These are phyloP conservation scores for Litchi chinensis DNA, from an alignment of 345 rosid species.

Conservation along the genomic window DNA sequence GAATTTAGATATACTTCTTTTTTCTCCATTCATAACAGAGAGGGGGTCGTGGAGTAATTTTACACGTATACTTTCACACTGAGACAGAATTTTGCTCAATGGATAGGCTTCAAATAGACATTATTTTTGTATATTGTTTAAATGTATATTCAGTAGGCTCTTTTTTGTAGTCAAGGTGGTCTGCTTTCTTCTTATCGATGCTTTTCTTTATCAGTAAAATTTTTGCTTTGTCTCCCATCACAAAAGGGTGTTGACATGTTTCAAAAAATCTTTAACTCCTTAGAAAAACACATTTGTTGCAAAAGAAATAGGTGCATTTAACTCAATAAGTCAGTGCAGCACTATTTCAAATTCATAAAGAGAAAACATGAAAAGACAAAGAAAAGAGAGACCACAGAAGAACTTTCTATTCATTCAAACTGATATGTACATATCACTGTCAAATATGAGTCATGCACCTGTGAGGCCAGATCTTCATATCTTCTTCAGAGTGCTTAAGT, in stretches of 20 bases:
- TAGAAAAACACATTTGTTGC: background rate
- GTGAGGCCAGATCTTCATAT: conserved; percentile 81
- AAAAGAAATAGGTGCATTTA: background rate
- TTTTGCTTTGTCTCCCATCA: background rate
- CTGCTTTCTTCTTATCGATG: background rate
- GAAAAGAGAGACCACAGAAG: background rate
- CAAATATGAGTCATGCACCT: conserved; percentile 45
- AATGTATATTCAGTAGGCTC: background rate
- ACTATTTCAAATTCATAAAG: background rate
- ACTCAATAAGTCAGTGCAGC: background rate
- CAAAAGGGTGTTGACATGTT: background rate
- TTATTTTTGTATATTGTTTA: background rate
- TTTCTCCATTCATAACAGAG: background rate
- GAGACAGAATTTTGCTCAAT: background rate
- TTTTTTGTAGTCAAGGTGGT: background rate
- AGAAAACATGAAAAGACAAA: background rate
- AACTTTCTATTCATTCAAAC: background rate
- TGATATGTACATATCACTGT: background rate
- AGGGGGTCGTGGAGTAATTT: background rate
- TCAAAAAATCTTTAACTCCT: background rate
- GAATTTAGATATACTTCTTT: background rate
- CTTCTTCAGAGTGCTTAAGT: conserved; percentile 63
- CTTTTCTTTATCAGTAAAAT: background rate
- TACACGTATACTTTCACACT: background rate
- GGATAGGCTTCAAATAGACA: background rate